Evolutionary conservation across 1,139 yeast species (phyloP).

Genomic region (Candida sanyaensis): DNA sequence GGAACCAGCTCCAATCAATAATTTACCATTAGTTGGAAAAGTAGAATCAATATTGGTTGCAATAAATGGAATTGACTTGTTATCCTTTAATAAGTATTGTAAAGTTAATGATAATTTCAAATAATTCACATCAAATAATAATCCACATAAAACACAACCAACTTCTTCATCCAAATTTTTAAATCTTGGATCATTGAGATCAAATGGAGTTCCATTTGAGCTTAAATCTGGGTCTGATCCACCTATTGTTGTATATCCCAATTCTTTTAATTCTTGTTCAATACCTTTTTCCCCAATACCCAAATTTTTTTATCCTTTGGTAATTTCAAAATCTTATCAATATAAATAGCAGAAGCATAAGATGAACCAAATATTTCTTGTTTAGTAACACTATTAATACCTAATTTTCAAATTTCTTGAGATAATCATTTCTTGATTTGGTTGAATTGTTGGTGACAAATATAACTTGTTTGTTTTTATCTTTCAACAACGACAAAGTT

Average conservation of each 20-base stretch:
- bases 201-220: conserved; percentile 33
- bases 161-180: conserved; percentile 64
- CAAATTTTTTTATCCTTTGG: conserved; percentile 57
- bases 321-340: conserved; percentile 72
- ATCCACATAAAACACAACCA: conserved; percentile 89
- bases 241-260: conserved; percentile 45
- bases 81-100: conserved; percentile 65
- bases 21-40: conserved; percentile 82
- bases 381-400: conserved; percentile 60
- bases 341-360: conserved; percentile 86
- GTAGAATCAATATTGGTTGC: conserved; percentile 98
- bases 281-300: conserved; percentile 50
- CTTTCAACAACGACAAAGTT: conserved; percentile 37
- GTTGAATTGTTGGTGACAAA: conserved; percentile 97
- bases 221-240: conserved; percentile 38
- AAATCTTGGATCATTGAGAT: conserved; percentile 34
- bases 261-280: conserved; percentile 42
- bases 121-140: conserved; percentile 76
- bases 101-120: conserved; percentile 79
- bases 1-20: conserved; percentile 95
- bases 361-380: conserved; percentile 89
- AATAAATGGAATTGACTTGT: conserved; percentile 70
- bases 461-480: conserved; percentile 58
- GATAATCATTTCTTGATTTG: conserved; percentile 77
- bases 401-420: conserved; percentile 74